Evolutionary conservation across 495 filamentous ascomycete species (phyloP).

Genomic region (Darksidea phi): DNA sequence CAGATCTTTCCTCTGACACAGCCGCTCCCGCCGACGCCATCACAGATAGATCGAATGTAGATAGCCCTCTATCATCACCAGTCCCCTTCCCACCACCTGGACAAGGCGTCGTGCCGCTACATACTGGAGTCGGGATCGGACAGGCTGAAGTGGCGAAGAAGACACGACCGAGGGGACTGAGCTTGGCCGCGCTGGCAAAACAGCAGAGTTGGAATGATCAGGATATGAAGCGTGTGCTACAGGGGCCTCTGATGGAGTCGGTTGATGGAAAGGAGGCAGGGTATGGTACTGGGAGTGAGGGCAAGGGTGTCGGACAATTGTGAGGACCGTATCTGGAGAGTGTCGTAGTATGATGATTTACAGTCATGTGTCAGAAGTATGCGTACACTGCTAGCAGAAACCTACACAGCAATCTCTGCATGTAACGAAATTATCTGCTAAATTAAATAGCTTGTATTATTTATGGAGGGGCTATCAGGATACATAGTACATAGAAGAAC

Average conservation of each 20-base stretch:
- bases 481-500: no score
- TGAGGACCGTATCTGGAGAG: no score
- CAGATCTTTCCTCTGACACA: background rate
- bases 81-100: constrained; percentile 15
- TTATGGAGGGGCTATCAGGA: no score
- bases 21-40: background rate
- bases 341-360: no score
- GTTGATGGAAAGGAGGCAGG: constrained; percentile 16
- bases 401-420: no score
- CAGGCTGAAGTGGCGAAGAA: constrained; percentile 28
- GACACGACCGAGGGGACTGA: constrained; percentile 20
- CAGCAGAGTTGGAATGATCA: constrained; percentile 38
- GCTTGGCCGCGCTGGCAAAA: constrained; percentile 20
- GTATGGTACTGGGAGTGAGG: constrained; percentile 16
- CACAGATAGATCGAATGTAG: background rate
- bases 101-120: constrained; percentile 27
- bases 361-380: no score
- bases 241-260: constrained; percentile 24
- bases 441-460: no score
- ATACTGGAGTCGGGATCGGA: constrained; percentile 16
- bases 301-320: background rate
- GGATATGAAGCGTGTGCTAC: constrained; percentile 34
- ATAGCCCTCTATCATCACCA: background rate
- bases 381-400: no score
- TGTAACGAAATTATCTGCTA: no score